Evolutionary conservation across 2,329 filamentous ascomycete genomes (phyloP), one percentile per base, ranked within the genome.

Genomic region (Herpotrichia juniperi): DNA sequence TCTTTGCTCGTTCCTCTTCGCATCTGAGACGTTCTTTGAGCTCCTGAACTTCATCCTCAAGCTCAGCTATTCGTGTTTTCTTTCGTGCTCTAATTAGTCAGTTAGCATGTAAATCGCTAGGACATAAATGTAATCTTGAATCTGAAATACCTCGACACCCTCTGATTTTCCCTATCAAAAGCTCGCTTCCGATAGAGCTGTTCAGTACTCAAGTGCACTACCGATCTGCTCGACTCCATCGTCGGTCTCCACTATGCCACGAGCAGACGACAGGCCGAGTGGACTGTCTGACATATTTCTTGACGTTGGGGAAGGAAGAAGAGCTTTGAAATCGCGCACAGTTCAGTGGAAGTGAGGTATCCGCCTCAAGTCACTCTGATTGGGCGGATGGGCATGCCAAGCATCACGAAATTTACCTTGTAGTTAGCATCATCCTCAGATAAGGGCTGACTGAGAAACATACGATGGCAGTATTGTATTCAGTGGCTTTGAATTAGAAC

Each of bases 111-210:
- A n/a, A n/a, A n/a, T n/a, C n/a, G n/a, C n/a, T n/a, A n/a, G n/a
- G n/a, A n/a, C n/a, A n/a, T n/a, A n/a, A n/a, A n/a, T n/a, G n/a
- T n/a, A n/a, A n/a, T n/a, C n/a, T n/a, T n/a, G n/a, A 14, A 34
- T 11, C 16, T 26, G 19, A 46, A 26, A 30, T 22, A 53, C 50
- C 50, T 53, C 35, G 50, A 48, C 26, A 40, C 50, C 31, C 53
- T 31, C 42, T 55, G 53, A 28, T 55, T 55, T 17, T 35, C 39
- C 25, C 53, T 26, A 32, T 55, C 53, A 28, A 55, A 47, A n/a
- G 53, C 50, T 16, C 53, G 19, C 25, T 55, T 55, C 22, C 53
- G 49, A 30, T 55, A 52, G 12, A 55, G 31, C 34, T 55, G 53
- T 35, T 55, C 53, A 14, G 45, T 52, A 4, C 39, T 52, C 42